phyloP scores from a whole-genome alignment of 768 basidiomycete species.

The Pilatotrama ljubarskyi region DNA sequence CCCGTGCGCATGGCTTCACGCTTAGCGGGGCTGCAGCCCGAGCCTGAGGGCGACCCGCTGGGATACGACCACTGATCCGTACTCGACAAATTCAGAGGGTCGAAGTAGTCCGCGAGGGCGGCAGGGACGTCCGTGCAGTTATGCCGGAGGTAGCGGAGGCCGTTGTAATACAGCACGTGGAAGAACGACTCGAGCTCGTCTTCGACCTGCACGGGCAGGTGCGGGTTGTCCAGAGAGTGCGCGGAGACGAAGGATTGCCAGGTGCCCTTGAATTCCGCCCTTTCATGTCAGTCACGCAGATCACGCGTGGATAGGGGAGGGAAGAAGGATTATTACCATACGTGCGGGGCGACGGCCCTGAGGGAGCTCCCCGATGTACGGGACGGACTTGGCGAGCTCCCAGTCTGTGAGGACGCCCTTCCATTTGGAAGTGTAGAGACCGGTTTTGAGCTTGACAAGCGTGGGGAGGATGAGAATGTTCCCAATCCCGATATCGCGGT shows the following conservation, averaged over 20 bases:
- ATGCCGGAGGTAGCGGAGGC: background rate
- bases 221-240: conserved; percentile 9
- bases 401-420: conserved; percentile 1
- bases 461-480: conserved; percentile 7
- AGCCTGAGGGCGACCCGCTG: too few species aligned
- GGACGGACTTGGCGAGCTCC: conserved; percentile 1
- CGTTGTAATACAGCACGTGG: conserved; percentile 9
- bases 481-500: conserved; percentile 11
- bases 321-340: background rate
- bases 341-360: background rate
- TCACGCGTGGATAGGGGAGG: too few species aligned
- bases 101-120: conserved; percentile 3
- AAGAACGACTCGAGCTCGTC: conserved; percentile 27
- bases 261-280: conserved; percentile 27
- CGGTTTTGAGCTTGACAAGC: background rate
- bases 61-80: too few species aligned
- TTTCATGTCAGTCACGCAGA: background rate
- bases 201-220: background rate
- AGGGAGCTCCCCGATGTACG: background rate
- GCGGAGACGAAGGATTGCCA: conserved; percentile 22
- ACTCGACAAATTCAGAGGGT: background rate
- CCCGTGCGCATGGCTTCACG: background rate
- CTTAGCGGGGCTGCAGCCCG: background rate
- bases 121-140: background rate
- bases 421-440: background rate